A percentile compares a stretch with the other conserved stretches of the same genome.
Conservation (phyloP, 2,329 filamentous ascomycete genomes). For the Aureobasidium sp. region DNA sequence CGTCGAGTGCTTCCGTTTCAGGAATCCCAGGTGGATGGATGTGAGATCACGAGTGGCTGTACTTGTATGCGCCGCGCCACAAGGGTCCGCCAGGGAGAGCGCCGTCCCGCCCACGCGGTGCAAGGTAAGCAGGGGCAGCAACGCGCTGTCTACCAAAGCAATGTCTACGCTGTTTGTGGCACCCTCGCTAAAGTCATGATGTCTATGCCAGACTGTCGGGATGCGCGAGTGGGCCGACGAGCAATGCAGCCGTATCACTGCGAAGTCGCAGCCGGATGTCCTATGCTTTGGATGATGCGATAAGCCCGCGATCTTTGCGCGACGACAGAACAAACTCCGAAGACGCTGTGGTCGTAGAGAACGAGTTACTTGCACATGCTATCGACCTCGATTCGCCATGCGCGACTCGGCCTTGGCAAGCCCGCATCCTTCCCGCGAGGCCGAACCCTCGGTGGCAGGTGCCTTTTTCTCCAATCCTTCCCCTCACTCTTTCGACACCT, state of each 20-base stretch:
- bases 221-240: neutral
- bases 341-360: neutral
- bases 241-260: neutral
- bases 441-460: neutral
- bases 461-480: neutral
- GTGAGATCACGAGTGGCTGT: slow-evolving; percentile 9
- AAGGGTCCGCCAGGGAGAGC: neutral
- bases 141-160: neutral
- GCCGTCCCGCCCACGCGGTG: slow-evolving; percentile 6
- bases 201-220: slow-evolving; percentile 5
- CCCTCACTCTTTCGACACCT: neutral
- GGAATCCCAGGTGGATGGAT: slow-evolving; percentile 7
- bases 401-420: slow-evolving; percentile 2
- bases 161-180: slow-evolving; percentile 9
- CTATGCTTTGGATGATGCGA: neutral
- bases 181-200: slow-evolving; percentile 10
- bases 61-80: slow-evolving; percentile 11
- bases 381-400: neutral
- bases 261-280: neutral
- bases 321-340: neutral
- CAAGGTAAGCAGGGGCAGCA: slow-evolving; percentile 10
- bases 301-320: neutral
- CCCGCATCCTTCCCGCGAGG: neutral
- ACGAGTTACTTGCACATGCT: neutral
- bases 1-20: slow-evolving; percentile 10